Evolutionary conservation across 2,329 filamentous ascomycete genomes (phyloP).

Genomic region (Diaporthe sp.): DNA sequence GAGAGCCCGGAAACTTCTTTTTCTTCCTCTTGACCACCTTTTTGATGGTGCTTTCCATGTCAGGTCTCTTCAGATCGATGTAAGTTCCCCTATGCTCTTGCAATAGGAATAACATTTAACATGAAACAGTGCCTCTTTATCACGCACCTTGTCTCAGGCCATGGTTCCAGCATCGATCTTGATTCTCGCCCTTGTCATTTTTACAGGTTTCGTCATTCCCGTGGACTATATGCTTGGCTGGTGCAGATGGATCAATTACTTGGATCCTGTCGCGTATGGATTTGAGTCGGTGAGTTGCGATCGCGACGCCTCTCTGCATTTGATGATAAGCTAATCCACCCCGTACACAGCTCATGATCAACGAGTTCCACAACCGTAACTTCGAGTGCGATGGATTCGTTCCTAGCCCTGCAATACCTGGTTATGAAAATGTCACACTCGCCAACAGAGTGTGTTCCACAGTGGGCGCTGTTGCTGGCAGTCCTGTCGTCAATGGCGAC

Average conservation of each 20-base stretch:
- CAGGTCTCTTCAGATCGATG: slow-evolving; percentile 76
- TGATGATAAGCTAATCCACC: not conserved
- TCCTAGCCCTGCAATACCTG: slow-evolving; percentile 51
- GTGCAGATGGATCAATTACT: slow-evolving; percentile 86
- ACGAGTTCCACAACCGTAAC: slow-evolving; percentile 79
- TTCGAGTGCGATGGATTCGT: slow-evolving; percentile 66
- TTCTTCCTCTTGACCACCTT: slow-evolving; percentile 86
- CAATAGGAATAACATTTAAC: not conserved
- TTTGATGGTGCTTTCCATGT: slow-evolving; percentile 80
- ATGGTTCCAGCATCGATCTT: slow-evolving; percentile 72
- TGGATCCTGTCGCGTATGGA: slow-evolving; percentile 83
- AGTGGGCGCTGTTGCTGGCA: slow-evolving; percentile 69
- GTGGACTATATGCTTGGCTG: slow-evolving; percentile 80
- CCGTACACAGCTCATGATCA: slow-evolving; percentile 67
- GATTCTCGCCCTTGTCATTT: slow-evolving; percentile 76
- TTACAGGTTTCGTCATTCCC: slow-evolving; percentile 79
- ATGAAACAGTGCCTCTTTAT: slow-evolving; percentile 80
- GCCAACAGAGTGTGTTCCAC: slow-evolving; percentile 68
- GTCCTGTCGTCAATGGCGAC: slow-evolving; percentile 67
- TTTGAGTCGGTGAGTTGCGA: slow-evolving; percentile 74
- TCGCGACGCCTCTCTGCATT: no score
- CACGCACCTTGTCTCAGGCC: slow-evolving; percentile 76
- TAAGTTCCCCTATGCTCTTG: not conserved
- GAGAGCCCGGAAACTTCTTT: slow-evolving; percentile 83
- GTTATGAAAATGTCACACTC: slow-evolving; percentile 52